Base-by-base conservation (phyloP, 1,139 yeast genomes). In the Wickerhamomyces sp. region DNA sequence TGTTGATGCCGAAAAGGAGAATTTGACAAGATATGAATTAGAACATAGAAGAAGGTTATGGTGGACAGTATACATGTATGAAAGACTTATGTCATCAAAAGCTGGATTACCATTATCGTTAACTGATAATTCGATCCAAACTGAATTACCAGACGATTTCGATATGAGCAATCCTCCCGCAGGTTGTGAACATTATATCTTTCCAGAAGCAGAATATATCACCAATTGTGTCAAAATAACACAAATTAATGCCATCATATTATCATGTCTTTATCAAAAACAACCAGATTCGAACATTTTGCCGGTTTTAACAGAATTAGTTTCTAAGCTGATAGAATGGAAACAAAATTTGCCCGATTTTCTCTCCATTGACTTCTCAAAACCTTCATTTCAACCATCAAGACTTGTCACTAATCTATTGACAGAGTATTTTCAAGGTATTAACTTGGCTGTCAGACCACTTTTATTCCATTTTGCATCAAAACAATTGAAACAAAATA, bases 41-140 rank as follows among this genome's bases (percentile, higher is more conserved):
- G 96, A 87, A 51, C 95, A 87, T 58, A 67, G 94, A 48, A 68
- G 95, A 55, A 66, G 96, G 49, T 64, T 87, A 17, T 87, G 95
- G 92, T 87, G 96, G 96, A 85, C 95, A 0, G 90, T 86, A 10
- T 86, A 85, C 60, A 85, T 85, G 86, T 82, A 82, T 55, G 96
- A 87, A 62, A 64, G 95, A 58, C 86, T 86, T 88, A 64, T 86
- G 33, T 81, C 89, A 16, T 82, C 94, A 12, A 87, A 87, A 54
- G 90, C 92, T 1, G 96, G 96, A 0, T 65, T 86, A 28, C 95
- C 96, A 0, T 61, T 85, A 33, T 79, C 90, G 40, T 72, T 86
- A 47, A 79, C 87, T 2, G 95, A 86, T 56, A 86, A 82, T 49
- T 81, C 86, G 47, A 84, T 86, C 16, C 76, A 86, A 1, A 80